Evolutionary conservation across 257 asterid species (phyloP).

Genomic region (Solanum virginianum): DNA sequence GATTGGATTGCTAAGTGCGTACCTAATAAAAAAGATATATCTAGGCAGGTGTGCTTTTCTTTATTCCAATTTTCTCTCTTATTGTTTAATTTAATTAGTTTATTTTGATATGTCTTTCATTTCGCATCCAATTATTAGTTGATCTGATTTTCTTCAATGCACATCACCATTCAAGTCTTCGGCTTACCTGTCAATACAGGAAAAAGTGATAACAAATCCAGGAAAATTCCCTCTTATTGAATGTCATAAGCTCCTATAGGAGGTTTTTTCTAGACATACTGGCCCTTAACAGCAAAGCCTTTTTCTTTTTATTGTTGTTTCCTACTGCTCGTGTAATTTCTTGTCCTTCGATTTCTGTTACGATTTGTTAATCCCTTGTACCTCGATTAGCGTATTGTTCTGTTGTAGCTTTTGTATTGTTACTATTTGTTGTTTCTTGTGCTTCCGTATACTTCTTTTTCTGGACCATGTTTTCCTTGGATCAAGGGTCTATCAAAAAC

Average conservation of each 20-base stretch:
- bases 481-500: neutral
- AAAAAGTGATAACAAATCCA: neutral
- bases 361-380: neutral
- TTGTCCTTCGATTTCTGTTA: neutral
- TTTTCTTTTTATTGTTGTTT: neutral
- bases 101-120: neutral
- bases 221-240: neutral
- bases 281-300: neutral
- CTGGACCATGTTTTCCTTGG: neutral
- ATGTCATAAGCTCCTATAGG: neutral
- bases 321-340: neutral
- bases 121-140: neutral
- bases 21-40: slow-evolving; percentile 33
- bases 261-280: neutral
- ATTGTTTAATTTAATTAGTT: neutral
- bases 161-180: neutral
- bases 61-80: neutral
- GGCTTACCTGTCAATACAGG: neutral
- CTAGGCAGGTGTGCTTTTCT: slow-evolving; percentile 34
- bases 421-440: neutral
- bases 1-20: slow-evolving; percentile 71
- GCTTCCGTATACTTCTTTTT: neutral
- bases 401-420: neutral
- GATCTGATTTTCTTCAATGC: neutral
- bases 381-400: neutral